These are phyloP conservation scores for Alternaria sp. DNA, from an alignment of 2,329 filamentous ascomycete genomes.

Conservation along the genomic window DNA sequence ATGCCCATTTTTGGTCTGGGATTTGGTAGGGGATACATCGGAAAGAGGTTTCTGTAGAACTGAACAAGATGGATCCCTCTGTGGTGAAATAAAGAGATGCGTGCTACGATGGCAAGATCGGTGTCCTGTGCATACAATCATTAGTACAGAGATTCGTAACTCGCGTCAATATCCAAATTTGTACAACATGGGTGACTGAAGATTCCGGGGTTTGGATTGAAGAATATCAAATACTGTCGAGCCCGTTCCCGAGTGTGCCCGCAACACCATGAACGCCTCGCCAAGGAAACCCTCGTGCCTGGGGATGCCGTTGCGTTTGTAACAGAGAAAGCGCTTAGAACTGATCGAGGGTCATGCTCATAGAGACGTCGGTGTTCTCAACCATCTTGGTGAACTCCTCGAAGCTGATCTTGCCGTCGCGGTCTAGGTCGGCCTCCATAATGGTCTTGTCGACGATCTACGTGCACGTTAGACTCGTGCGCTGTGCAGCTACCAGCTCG, in stretches of 20 bases:
- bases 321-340: constrained; percentile 35
- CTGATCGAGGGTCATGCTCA: constrained; percentile 74
- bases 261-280: constrained; percentile 48
- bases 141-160: background rate
- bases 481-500: background rate
- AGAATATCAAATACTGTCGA: constrained; percentile 40
- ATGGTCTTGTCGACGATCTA: constrained; percentile 99
- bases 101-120: background rate
- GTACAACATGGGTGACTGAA: background rate
- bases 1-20: constrained; percentile 5
- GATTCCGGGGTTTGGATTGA: constrained; percentile 31
- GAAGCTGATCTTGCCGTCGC: constrained; percentile 98
- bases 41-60: background rate
- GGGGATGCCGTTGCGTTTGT: constrained; percentile 27
- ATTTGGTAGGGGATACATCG: background rate
- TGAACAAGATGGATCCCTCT: background rate
- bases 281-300: constrained; percentile 34
- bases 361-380: constrained; percentile 81
- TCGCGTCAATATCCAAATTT: background rate
- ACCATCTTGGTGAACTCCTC: constrained; percentile 99
- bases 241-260: constrained; percentile 24
- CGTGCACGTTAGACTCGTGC: constrained; percentile 15
- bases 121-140: background rate
- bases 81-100: background rate
- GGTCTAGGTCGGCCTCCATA: constrained; percentile 97